Percentiles rank a stretch among this genome's conserved stretches.
phyloP scores from a whole-genome alignment of 352 stramenopile species.

The Globisporangium sylvaticum region DNA sequence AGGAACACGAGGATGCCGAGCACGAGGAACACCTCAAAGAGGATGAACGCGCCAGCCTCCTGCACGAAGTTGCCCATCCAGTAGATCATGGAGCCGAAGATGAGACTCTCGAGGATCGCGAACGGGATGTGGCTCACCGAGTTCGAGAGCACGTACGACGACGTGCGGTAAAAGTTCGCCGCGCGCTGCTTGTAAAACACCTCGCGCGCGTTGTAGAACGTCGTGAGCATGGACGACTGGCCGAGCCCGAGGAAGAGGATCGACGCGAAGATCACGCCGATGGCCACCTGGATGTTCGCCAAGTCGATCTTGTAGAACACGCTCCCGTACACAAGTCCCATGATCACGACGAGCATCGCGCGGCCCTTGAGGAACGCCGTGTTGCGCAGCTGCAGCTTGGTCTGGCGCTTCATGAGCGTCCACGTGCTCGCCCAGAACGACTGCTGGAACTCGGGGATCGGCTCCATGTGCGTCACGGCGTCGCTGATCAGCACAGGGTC shows the following conservation, averaged over 20 bases:
- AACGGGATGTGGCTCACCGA: slow-evolving; percentile 53
- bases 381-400: slow-evolving; percentile 67
- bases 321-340: slow-evolving; percentile 45
- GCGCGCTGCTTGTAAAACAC: slow-evolving; percentile 89
- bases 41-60: slow-evolving; percentile 46
- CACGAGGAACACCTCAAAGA: slow-evolving; percentile 74
- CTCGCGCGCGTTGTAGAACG: slow-evolving; percentile 62
- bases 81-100: slow-evolving; percentile 88
- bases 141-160: slow-evolving; percentile 71
- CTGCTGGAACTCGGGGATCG: slow-evolving; percentile 42
- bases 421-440: slow-evolving; percentile 35
- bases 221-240: slow-evolving; percentile 71
- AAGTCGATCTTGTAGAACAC: slow-evolving; percentile 54
- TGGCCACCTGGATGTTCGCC: slow-evolving; percentile 45
- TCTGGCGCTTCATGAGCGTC: slow-evolving; percentile 57
- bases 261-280: slow-evolving; percentile 83
- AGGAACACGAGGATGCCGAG: slow-evolving; percentile 50
- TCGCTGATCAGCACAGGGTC: slow-evolving; percentile 88
- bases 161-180: slow-evolving; percentile 84
- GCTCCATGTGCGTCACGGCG: slow-evolving; percentile 42
- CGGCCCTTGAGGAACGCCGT: slow-evolving; percentile 45
- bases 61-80: slow-evolving; percentile 76
- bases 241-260: slow-evolving; percentile 82
- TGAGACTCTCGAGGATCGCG: slow-evolving; percentile 60
- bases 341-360: slow-evolving; percentile 44